These are phyloP conservation scores for Venturia aucupariae DNA, from an alignment of 2,329 filamentous ascomycete genomes.

Conservation along the genomic window DNA sequence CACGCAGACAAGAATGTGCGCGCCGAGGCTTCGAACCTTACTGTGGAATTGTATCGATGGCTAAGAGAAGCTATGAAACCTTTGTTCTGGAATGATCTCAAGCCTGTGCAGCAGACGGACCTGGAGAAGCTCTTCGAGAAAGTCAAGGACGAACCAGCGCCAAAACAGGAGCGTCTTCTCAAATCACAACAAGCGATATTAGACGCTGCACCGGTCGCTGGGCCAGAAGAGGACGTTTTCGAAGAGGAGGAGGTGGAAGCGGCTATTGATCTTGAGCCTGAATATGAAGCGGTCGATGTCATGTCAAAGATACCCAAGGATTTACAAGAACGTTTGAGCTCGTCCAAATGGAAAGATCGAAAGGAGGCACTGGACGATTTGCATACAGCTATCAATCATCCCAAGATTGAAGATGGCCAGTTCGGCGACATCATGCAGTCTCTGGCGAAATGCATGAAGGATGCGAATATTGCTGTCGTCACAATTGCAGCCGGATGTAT, in stretches of 20 bases:
- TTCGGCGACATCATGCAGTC: slow-evolving; percentile 76
- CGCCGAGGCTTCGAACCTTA: slow-evolving; percentile 82
- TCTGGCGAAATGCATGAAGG: slow-evolving; percentile 96
- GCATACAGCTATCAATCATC: slow-evolving; percentile 67
- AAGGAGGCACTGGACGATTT: slow-evolving; percentile 88
- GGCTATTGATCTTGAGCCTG: slow-evolving; percentile 60
- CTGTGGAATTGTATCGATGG: slow-evolving; percentile 95
- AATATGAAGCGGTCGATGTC: slow-evolving; percentile 77
- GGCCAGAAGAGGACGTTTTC: slow-evolving; percentile 23
- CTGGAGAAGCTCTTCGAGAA: slow-evolving; percentile 91
- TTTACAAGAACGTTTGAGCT: slow-evolving; percentile 74
- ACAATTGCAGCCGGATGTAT: slow-evolving; percentile 89
- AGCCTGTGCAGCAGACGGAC: slow-evolving; percentile 90
- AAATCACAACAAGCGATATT: slow-evolving; percentile 81
- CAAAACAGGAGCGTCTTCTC: slow-evolving; percentile 84
- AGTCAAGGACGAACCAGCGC: slow-evolving; percentile 74
- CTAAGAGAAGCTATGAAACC: slow-evolving; percentile 96
- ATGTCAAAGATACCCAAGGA: slow-evolving; percentile 70
- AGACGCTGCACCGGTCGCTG: slow-evolving; percentile 48
- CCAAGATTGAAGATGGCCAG: slow-evolving; percentile 82
- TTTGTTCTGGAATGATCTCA: slow-evolving; percentile 92
- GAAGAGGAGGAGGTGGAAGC: slow-evolving; percentile 53
- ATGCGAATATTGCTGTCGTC: slow-evolving; percentile 92
- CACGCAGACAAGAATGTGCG: slow-evolving; percentile 98
- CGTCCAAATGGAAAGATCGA: slow-evolving; percentile 96